Conservation (phyloP, 495 filamentous ascomycete genomes). For the Pyrenopolyporus hunteri region DNA sequence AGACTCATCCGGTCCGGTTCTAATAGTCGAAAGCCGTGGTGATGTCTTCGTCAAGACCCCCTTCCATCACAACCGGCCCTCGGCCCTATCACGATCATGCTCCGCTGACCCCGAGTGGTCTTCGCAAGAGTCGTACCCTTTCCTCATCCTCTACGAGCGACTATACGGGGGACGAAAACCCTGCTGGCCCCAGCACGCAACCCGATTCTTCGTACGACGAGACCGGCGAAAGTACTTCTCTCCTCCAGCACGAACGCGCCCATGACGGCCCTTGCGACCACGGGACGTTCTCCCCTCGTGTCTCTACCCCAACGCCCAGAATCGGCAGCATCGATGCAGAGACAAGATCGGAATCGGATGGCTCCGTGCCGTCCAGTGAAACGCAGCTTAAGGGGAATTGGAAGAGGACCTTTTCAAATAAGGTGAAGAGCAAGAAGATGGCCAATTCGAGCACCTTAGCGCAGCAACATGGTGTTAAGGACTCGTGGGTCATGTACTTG, state of each 20-base stretch:
- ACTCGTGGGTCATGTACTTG: constrained; percentile 71
- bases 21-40: neutral
- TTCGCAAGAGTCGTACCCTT: constrained; percentile 52
- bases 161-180: constrained; percentile 16
- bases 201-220: constrained; percentile 35
- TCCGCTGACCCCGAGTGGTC: constrained; percentile 50
- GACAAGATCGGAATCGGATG: constrained; percentile 34
- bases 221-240: constrained; percentile 51
- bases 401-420: constrained; percentile 44
- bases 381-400: constrained; percentile 39
- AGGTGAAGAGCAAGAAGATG: constrained; percentile 62
- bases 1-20: neutral
- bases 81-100: constrained; percentile 42
- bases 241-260: constrained; percentile 48
- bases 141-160: constrained; percentile 42
- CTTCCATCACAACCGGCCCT: constrained; percentile 17
- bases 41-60: constrained; percentile 24
- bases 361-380: constrained; percentile 25
- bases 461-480: constrained; percentile 63
- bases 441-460: constrained; percentile 68
- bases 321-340: constrained; percentile 45
- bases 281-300: constrained; percentile 79
- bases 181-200: constrained; percentile 30
- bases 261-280: constrained; percentile 68
- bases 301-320: constrained; percentile 55